phyloP scores from a whole-genome alignment of 1,284 basidiomycete species.

The Boletellus sp. region DNA sequence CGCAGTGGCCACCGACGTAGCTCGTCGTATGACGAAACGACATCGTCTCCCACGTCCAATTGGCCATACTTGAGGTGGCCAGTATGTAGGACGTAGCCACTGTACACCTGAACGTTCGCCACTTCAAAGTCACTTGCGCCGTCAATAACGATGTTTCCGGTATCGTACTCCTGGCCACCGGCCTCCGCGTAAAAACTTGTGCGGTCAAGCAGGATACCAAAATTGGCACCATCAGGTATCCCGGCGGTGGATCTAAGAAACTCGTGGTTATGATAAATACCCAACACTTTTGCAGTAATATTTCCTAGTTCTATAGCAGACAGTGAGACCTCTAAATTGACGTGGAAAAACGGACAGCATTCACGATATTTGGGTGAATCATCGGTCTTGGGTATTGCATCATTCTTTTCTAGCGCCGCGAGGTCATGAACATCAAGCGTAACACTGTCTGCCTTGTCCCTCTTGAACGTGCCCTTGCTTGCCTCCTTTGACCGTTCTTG shows the following conservation, averaged over 20 bases:
- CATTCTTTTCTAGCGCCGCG: conserved; percentile 80
- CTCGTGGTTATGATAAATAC: conserved; percentile 81
- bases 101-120: conserved; percentile 85
- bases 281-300: conserved; percentile 74
- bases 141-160: conserved; percentile 91
- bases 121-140: conserved; percentile 92
- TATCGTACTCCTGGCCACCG: conserved; percentile 97
- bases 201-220: conserved; percentile 88
- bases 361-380: conserved; percentile 88
- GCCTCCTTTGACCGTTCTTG: conserved; percentile 88
- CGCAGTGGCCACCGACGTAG: conserved; percentile 92
- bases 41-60: conserved; percentile 65
- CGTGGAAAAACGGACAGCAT: background rate
- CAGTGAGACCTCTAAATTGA: background rate
- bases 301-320: conserved; percentile 64
- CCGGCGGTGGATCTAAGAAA: conserved; percentile 71
- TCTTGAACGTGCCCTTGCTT: conserved; percentile 78
- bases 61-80: conserved; percentile 81
- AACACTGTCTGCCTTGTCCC: conserved; percentile 66
- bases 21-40: conserved; percentile 79
- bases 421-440: conserved; percentile 97
- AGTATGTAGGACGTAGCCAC: conserved; percentile 86
- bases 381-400: conserved; percentile 86
- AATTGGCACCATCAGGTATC: conserved; percentile 61
- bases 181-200: conserved; percentile 99